Evolutionary conservation across 176 grass and related monocot species (phyloP).

Genomic region (Oryza meyeriana): DNA sequence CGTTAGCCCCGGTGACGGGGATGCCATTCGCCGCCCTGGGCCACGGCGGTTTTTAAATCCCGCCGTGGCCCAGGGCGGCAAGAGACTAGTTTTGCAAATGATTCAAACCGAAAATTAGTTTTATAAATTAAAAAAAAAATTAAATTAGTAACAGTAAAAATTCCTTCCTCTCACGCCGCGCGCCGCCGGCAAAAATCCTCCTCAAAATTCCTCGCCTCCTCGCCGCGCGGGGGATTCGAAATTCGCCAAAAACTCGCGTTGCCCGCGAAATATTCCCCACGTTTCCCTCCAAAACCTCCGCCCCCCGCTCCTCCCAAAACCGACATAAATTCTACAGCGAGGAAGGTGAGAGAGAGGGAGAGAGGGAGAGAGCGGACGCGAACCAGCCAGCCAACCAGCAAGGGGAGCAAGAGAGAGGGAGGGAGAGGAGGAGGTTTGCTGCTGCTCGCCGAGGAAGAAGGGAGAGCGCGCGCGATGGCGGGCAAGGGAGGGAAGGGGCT

Average conservation of each 20-base stretch:
- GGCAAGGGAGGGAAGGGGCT: constrained; percentile 77
- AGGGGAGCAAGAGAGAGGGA: background rate
- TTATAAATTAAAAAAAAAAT: no score
- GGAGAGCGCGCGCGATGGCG: constrained; percentile 19
- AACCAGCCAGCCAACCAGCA: background rate
- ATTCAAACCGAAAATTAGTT: no score
- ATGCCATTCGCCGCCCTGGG: no score
- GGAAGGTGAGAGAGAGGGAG: background rate
- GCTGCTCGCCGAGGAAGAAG: background rate
- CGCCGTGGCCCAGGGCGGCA: no score
- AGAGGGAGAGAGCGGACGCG: background rate
- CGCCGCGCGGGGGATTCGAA: background rate
- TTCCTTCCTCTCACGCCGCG: background rate
- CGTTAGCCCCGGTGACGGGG: no score
- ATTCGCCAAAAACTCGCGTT: background rate
- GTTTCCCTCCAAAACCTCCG: background rate
- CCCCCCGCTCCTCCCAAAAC: background rate
- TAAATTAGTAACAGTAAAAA: no score
- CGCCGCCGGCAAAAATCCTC: background rate
- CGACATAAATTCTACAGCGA: background rate
- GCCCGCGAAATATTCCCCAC: background rate
- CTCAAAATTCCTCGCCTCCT: background rate
- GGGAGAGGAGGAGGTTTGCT: background rate
- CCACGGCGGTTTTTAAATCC: no score
- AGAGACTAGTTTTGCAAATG: no score